Conservation (phyloP, 2,329 filamentous ascomycete species). For the Coniochaeta sp. region DNA sequence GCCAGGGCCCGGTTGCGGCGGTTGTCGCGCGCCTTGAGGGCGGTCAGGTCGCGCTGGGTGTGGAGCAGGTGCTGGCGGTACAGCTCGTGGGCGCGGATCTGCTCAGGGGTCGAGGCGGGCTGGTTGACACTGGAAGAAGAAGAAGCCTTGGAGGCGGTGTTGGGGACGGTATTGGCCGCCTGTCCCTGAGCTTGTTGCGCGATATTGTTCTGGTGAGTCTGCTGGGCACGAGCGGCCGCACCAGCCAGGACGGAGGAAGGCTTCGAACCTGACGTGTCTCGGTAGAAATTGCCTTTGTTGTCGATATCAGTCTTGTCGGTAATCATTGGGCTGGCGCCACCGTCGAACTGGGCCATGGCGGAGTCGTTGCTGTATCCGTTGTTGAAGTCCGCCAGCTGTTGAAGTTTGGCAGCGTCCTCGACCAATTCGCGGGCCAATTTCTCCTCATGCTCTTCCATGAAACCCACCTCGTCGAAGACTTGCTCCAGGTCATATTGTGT, state of each 20-base stretch:
- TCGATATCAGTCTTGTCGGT: background rate
- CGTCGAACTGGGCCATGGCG: background rate
- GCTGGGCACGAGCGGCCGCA: background rate
- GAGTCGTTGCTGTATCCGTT: background rate
- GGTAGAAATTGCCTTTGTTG: background rate
- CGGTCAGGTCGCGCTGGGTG: background rate
- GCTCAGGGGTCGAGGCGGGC: background rate
- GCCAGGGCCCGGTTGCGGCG: background rate
- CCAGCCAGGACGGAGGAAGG: background rate
- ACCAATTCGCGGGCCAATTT: background rate
- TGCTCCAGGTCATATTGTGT: background rate
- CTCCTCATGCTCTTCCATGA: background rate
- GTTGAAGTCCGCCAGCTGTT: background rate
- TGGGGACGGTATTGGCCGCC: background rate
- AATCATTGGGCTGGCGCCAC: background rate
- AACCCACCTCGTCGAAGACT: background rate
- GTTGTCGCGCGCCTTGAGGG: background rate
- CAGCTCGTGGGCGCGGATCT: background rate
- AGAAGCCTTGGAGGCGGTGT: background rate
- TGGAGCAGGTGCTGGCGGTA: background rate
- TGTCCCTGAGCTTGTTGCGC: background rate
- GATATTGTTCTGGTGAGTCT: background rate
- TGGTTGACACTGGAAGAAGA: background rate
- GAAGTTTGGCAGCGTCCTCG: background rate
- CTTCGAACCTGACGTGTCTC: background rate